Conservation (phyloP, 1,284 basidiomycete species). For the Veloboletus limbatus region DNA sequence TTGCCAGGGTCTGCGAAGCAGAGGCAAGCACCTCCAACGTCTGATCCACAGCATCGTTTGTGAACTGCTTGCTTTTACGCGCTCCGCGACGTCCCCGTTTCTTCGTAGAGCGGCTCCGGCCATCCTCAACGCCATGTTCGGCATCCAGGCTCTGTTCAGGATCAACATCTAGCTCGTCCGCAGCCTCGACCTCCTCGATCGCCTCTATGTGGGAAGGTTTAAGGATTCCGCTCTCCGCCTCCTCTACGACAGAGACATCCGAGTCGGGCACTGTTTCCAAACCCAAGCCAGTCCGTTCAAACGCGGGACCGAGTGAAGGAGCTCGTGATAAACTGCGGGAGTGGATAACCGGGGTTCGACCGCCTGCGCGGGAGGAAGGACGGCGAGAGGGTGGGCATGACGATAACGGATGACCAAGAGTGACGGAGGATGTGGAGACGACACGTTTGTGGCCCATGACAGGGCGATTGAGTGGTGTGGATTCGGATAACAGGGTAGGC, state of each 20-base stretch:
- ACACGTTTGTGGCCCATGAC: constrained; percentile 45
- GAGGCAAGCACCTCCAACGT: constrained; percentile 70
- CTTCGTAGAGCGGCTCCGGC: constrained; percentile 53
- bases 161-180: constrained; percentile 40
- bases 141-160: constrained; percentile 18
- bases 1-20: constrained; percentile 78
- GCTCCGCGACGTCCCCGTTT: constrained; percentile 79
- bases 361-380: constrained; percentile 57
- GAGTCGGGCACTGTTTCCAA: constrained; percentile 30
- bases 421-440: constrained; percentile 52
- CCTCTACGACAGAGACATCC: constrained; percentile 23
- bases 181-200: constrained; percentile 35
- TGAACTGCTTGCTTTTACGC: constrained; percentile 55
- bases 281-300: constrained; percentile 38
- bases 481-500: constrained; percentile 57
- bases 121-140: constrained; percentile 40
- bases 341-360: constrained; percentile 50
- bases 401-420: constrained; percentile 58
- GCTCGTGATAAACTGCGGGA: constrained; percentile 57
- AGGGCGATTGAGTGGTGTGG: constrained; percentile 23
- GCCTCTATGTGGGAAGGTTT: constrained; percentile 21
- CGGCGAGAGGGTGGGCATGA: constrained; percentile 66
- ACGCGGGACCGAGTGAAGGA: constrained; percentile 55
- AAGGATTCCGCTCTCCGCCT: constrained; percentile 15
- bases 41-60: constrained; percentile 38